A percentile compares a stretch with the other conserved stretches of the same genome.
These are phyloP conservation scores for Mycena haematopus DNA, from an alignment of 768 basidiomycete species.

Conservation along the genomic window DNA sequence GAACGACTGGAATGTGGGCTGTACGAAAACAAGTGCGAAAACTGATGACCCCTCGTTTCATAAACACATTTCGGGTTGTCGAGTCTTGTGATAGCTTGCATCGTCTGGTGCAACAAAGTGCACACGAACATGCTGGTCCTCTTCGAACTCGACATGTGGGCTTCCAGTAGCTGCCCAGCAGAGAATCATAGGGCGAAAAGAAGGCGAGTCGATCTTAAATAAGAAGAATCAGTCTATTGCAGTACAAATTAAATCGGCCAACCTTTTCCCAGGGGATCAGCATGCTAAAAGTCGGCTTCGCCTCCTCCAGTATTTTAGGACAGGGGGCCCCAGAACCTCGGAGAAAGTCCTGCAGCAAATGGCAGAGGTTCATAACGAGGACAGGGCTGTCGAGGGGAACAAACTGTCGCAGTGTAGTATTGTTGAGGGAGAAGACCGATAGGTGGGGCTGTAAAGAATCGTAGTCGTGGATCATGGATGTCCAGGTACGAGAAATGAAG, in stretches of 20 bases:
- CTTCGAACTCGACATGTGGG: background rate
- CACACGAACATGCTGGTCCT: background rate
- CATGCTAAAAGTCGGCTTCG: background rate
- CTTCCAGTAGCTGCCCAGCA: background rate
- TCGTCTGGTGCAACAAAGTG: background rate
- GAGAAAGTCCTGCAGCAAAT: background rate
- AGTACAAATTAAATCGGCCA: no score
- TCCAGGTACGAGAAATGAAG: conserved; percentile 4
- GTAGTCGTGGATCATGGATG: conserved; percentile 8
- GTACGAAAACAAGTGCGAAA: conserved; percentile 13
- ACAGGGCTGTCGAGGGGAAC: background rate
- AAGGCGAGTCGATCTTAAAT: background rate
- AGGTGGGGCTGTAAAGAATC: background rate
- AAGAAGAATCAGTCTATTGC: background rate
- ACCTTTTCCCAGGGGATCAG: no score
- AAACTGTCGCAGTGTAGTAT: no score
- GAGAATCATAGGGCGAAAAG: background rate
- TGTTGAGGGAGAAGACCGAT: background rate
- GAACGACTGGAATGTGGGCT: conserved; percentile 8
- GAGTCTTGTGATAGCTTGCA: background rate
- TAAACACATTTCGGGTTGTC: background rate
- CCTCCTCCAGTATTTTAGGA: background rate
- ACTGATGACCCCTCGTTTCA: conserved; percentile 1
- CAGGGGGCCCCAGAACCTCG: conserved; percentile 2
- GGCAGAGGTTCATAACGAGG: background rate